These are phyloP conservation scores for Tagetes erecta DNA, from an alignment of 129 eudicot genomes.

Conservation along the genomic window DNA sequence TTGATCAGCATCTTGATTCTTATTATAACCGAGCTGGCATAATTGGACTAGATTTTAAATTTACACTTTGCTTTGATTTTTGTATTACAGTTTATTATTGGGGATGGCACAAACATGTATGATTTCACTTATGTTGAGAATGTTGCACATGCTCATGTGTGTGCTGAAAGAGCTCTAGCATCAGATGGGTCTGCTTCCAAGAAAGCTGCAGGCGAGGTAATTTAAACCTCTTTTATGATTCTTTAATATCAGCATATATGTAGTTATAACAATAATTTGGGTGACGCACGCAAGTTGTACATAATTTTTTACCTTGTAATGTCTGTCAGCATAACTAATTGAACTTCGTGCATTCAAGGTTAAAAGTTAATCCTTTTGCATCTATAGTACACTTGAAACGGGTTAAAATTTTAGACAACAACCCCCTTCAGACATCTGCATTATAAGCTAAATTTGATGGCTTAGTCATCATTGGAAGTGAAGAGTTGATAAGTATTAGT, in stretches of 20 bases:
- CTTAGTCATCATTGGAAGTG: neutral
- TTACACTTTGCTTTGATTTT: constrained; percentile 8
- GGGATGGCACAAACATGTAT: constrained; percentile 91
- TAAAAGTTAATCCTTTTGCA: constrained; percentile 3
- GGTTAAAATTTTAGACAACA: constrained; percentile 1
- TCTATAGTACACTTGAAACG: neutral
- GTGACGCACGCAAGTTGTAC: constrained; percentile 8
- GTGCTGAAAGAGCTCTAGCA: constrained; percentile 98
- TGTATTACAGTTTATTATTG: constrained; percentile 75
- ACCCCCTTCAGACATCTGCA: neutral
- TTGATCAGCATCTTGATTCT: neutral
- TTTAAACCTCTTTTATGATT: constrained; percentile 3
- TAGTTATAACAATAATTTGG: neutral
- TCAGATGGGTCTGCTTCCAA: constrained; percentile 75
- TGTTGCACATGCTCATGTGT: constrained; percentile 98
- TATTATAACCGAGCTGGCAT: neutral
- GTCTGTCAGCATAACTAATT: neutral
- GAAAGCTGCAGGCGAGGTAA: constrained; percentile 90
- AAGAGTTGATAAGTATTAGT: neutral
- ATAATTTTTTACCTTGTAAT: neutral
- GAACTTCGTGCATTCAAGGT: constrained; percentile 8
- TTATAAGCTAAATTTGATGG: neutral
- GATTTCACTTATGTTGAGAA: constrained; percentile 95
- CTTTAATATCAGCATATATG: neutral
- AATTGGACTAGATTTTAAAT: neutral